Evolutionary conservation across 805 yeast genomes (phyloP).

Genomic region (Kodamaea leandrae): DNA sequence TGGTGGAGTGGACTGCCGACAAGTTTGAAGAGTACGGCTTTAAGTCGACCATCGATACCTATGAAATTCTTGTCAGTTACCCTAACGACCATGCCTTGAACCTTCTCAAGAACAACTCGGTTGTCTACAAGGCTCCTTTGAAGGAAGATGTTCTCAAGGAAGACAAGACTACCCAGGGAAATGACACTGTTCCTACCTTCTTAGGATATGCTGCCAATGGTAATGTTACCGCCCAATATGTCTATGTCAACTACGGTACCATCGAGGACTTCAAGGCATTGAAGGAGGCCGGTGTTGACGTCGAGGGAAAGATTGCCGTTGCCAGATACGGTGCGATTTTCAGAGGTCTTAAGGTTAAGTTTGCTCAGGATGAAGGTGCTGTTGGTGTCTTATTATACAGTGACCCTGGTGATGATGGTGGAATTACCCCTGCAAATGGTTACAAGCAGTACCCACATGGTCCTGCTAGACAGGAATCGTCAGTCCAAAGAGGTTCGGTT

Average conservation of each 20-base stretch:
- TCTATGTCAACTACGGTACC: slow-evolving; percentile 62
- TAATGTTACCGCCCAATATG: slow-evolving; percentile 51
- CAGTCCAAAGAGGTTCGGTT: slow-evolving; percentile 62
- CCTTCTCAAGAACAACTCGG: slow-evolving; percentile 29
- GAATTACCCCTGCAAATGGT: slow-evolving; percentile 55
- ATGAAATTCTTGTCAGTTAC: slow-evolving; percentile 53
- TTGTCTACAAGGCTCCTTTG: slow-evolving; percentile 47
- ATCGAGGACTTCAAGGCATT: slow-evolving; percentile 51
- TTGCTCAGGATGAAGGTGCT: slow-evolving; percentile 64
- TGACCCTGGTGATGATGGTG: slow-evolving; percentile 60
- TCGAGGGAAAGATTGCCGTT: slow-evolving; percentile 57
- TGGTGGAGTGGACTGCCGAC: slow-evolving; percentile 49
- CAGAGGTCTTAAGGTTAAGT: slow-evolving; percentile 55
- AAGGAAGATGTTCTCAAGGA: slow-evolving; percentile 47
- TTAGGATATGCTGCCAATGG: slow-evolving; percentile 69
- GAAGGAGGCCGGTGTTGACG: slow-evolving; percentile 36
- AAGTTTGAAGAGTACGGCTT: slow-evolving; percentile 53
- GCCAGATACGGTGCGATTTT: slow-evolving; percentile 51
- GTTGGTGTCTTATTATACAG: slow-evolving; percentile 55
- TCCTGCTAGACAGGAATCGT: slow-evolving; percentile 59
- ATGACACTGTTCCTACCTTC: slow-evolving; percentile 47
- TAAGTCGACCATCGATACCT: slow-evolving; percentile 44
- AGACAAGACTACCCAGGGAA: slow-evolving; percentile 38
- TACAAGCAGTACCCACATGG: slow-evolving; percentile 60
- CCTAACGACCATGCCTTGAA: slow-evolving; percentile 47